Base-by-base conservation (phyloP, 2,329 filamentous ascomycete genomes). In the Blastomyces gilchristii region DNA sequence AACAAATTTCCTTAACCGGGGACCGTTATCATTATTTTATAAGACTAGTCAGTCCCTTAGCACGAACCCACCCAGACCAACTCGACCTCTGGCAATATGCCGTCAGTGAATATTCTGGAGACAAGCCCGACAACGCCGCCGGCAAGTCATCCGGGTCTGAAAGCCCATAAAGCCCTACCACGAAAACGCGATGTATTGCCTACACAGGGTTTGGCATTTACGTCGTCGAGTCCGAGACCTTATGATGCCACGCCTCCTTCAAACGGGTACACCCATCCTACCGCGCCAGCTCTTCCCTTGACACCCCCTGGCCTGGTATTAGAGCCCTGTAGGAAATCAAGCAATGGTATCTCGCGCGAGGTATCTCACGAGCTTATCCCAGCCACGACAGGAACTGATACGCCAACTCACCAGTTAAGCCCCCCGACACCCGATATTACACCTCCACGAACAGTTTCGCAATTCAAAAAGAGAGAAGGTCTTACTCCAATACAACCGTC, bases 401-500 rank as follows among this genome's bases (percentile, higher is more conserved):
- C 87, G 5, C 86, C 87, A 59, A 81, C 85, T 37, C 83, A 85
- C 67, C 84, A 87, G 67, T 81, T 82, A 69, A 89, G 85, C 68
- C 87, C 87, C 18, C 88, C 87, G 41, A 91, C 88, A 2, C 89
- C 88, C 43, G 88, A 91, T 74, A 83, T 88, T 56, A 91, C 88
- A 18, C 89, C 88, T 61, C 88, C 88, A 45, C 82, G 85, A 28
- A 52, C 58, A 25, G 25, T 63, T 41, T 62, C 64, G 73, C 75
- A 63, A 67, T 70, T 41, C 67, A 69, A 31, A 69, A 72, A n/a
- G 67, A 68, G 5, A 69, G 63, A 72, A 70, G 62, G 68, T 82
- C 22, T 71, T 74, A 22, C 69, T 79, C 54, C 75, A 74, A 65
- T 81, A 85, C 83, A 82, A 65, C 74, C 80, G 11, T 86, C 80